A percentile compares a stretch with the other conserved stretches of the same genome.
These are phyloP conservation scores for Pyrenochaeta sp. DNA, from an alignment of 2,329 filamentous ascomycete genomes.

Conservation along the genomic window DNA sequence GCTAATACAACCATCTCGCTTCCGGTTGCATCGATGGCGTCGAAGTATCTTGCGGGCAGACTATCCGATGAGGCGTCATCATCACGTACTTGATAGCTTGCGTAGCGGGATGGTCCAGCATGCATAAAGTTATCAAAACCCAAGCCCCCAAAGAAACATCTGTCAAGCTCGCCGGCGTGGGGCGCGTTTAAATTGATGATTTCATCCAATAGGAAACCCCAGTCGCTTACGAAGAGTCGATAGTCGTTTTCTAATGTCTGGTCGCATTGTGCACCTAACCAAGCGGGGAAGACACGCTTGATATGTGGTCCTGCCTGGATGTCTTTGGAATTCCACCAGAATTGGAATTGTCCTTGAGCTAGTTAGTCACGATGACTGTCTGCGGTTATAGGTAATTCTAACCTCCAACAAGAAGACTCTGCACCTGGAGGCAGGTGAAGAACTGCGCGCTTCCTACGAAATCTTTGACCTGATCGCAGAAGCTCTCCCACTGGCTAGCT, in stretches of 20 bases:
- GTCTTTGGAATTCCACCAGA: constrained; percentile 4
- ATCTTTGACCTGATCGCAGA: not conserved
- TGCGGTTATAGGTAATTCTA: not conserved
- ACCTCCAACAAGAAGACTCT: constrained; percentile 8
- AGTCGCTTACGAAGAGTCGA: constrained; percentile 3
- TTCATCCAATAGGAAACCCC: constrained; percentile 2
- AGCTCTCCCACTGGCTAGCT: not conserved
- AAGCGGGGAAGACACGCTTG: constrained; percentile 3
- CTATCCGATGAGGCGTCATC: not conserved
- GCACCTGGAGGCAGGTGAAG: constrained; percentile 4
- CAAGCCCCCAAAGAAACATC: constrained; percentile 1
- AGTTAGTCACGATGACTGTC: not conserved
- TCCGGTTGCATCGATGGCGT: not conserved
- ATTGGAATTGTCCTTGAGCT: not conserved
- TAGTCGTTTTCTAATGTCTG: constrained; percentile 4
- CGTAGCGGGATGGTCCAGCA: constrained; percentile 2
- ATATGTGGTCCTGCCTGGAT: constrained; percentile 1
- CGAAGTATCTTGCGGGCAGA: not conserved
- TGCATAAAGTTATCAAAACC: constrained; percentile 3
- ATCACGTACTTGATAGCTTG: not conserved
- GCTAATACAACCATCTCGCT: constrained; percentile 1
- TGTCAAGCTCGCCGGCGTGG: constrained; percentile 1
- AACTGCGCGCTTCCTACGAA: constrained; percentile 1
- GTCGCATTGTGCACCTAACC: constrained; percentile 1
- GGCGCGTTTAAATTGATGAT: not conserved